Percentiles rank a stretch among this genome's conserved stretches.
Evolutionary conservation across 2,329 filamentous ascomycete genomes (phyloP).

Genomic region (Colletotrichum simmondsii): DNA sequence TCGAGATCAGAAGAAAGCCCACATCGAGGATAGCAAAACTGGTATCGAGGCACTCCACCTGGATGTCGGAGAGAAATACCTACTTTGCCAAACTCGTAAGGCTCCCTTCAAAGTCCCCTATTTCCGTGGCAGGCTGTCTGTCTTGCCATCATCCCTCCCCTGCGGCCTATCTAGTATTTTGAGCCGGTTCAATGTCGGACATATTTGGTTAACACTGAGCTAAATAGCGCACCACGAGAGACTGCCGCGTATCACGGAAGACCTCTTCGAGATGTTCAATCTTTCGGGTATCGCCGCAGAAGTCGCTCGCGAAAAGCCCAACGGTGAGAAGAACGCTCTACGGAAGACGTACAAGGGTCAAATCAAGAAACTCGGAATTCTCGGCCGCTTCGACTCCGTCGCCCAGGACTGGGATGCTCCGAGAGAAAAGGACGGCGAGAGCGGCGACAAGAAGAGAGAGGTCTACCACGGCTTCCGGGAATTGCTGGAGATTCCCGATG

Average conservation of each 20-base stretch:
- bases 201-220: constrained; percentile 56
- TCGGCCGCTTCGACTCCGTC: constrained; percentile 69
- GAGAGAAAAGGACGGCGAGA: constrained; percentile 51
- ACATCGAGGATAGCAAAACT: constrained; percentile 69
- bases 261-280: constrained; percentile 69
- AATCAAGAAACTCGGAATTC: constrained; percentile 71
- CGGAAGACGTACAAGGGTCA: constrained; percentile 77
- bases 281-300: constrained; percentile 67
- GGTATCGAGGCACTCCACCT: constrained; percentile 73
- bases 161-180: constrained; percentile 13
- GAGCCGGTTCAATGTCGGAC: constrained; percentile 41
- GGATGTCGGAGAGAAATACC: constrained; percentile 75
- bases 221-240: constrained; percentile 60
- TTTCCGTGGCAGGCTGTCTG: constrained; percentile 34
- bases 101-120: constrained; percentile 55
- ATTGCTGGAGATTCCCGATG: constrained; percentile 61
- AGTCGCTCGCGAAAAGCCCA: constrained; percentile 71
- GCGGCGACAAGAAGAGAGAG: constrained; percentile 59
- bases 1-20: constrained; percentile 70
- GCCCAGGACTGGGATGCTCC: constrained; percentile 58
- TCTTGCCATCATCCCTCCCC: constrained; percentile 2
- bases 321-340: constrained; percentile 74
- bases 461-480: constrained; percentile 63
- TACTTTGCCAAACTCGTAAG: constrained; percentile 76
- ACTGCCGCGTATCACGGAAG: constrained; percentile 61